Base-by-base conservation (phyloP, 208 protist genomes). In the Leishmania lainsoni region DNA sequence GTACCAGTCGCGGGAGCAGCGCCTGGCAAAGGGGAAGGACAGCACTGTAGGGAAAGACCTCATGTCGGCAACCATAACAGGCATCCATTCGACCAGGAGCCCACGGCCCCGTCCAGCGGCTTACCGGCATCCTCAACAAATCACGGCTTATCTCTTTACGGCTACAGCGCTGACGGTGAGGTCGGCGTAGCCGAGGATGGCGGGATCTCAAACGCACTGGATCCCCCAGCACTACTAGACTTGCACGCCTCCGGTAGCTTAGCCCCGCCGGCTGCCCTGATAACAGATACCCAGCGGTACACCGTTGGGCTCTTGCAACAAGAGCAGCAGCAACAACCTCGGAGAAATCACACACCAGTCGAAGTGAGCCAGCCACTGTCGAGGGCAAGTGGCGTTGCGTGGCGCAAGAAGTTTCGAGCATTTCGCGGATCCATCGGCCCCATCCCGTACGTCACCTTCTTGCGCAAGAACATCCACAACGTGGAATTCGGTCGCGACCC, bases 401-500 rank as follows among this genome's bases (percentile, higher is more conserved):
- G 79, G 0, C 17, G 26, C 3, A 26, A 26, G 12, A 29, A 54
- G 8, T 63, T 84, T 2, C 68, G 48, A 0, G 29, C 0, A 22
- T 84, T 54, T 58, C 42, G 0, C 48, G 69, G 45, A 5, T 84
- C 83, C 5, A 83, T 90, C 59, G 91, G 88, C 6, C 88, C 89
- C 17, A 83, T 97, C 17, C 92, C 92, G 51, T 97, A 82, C 79
- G 81, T 94, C 68, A 95, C 94, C 22, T 93, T 95, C 74, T 69
- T 86, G 17, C 90, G 94, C 61, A 87, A 81, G 51, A 81, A 49
- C 70, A 94, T 97, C 85, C 85, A 91, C 79, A 74, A 93, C 65
- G 92, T 97, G 4, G 68, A 87, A 51, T 94, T 95, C 82, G 88
- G 80, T 14, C 78, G 78, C 3, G 92, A 97, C 78, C 89, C 89